phyloP scores from a whole-genome alignment of 495 filamentous ascomycete species.

The Neurospora sp. region DNA sequence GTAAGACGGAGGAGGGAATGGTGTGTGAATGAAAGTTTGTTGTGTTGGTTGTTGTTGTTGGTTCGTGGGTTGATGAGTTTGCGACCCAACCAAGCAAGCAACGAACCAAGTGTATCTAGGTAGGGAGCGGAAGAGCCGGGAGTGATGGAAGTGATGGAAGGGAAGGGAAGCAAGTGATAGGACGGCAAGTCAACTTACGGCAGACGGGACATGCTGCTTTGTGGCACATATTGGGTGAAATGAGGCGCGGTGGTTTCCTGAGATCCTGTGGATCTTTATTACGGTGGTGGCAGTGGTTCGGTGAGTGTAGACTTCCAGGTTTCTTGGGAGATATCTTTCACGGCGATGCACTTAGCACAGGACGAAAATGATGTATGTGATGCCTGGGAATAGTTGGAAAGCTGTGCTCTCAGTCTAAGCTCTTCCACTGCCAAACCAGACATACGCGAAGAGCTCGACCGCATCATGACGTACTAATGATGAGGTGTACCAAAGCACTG shows the following conservation, averaged over 20 bases:
- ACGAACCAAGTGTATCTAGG: neutral
- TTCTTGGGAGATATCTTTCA: neutral
- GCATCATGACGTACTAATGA: neutral
- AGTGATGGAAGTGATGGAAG: neutral
- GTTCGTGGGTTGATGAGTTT: neutral
- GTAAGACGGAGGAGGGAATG: neutral
- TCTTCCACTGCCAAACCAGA: neutral
- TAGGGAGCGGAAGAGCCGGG: neutral
- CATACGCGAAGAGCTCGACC: neutral
- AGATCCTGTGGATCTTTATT: neutral
- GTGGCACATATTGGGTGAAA: neutral
- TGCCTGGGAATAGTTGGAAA: neutral
- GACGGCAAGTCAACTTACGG: neutral
- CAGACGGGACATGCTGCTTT: neutral
- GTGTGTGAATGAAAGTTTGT: neutral
- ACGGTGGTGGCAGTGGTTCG: neutral
- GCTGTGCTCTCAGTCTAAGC: neutral
- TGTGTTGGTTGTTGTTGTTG: neutral
- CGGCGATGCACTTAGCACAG: neutral
- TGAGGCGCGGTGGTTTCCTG: neutral
- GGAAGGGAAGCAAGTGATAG: neutral
- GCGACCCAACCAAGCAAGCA: neutral
- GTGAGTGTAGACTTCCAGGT: neutral
- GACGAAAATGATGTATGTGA: neutral
- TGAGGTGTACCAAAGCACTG: neutral